Percentiles rank a stretch among this genome's conserved stretches.
These are phyloP conservation scores for Torrubiellomyces zombiae DNA, from an alignment of 2,329 filamentous ascomycete species.

Conservation along the genomic window DNA sequence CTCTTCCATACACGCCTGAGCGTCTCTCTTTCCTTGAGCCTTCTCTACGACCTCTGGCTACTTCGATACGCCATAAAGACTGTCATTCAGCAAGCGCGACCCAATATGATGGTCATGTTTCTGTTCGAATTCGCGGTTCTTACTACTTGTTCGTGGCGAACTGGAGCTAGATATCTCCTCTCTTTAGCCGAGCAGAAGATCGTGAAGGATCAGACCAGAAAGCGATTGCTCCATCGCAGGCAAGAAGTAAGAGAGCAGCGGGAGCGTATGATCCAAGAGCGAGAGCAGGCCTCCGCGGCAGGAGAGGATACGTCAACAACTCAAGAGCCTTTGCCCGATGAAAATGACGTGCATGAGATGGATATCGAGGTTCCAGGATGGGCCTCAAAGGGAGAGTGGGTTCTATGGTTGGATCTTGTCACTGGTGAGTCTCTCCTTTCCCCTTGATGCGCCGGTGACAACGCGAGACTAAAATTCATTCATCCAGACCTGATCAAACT, in stretches of 20 bases:
- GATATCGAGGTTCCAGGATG: constrained; percentile 91
- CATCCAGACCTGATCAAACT: constrained; percentile 72
- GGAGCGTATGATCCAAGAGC: constrained; percentile 31
- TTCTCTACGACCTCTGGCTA: constrained; percentile 65
- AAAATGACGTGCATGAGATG: constrained; percentile 75
- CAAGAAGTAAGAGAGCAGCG: constrained; percentile 47
- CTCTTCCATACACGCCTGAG: constrained; percentile 76
- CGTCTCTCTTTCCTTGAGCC: constrained; percentile 60
- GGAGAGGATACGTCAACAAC: constrained; percentile 39
- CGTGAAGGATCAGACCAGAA: constrained; percentile 54
- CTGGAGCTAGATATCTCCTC: constrained; percentile 60
- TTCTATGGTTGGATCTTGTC: constrained; percentile 72
- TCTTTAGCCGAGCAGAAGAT: constrained; percentile 65
- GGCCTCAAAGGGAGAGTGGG: constrained; percentile 88
- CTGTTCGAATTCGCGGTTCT: constrained; percentile 92
- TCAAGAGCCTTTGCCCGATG: constrained; percentile 37
- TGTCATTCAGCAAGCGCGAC: constrained; percentile 73
- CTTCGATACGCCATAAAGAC: constrained; percentile 67
- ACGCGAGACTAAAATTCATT: too few species aligned
- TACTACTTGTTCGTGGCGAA: constrained; percentile 64
- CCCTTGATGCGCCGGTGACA: constrained; percentile 6
- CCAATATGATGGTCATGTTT: constrained; percentile 99
- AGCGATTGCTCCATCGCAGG: constrained; percentile 50
- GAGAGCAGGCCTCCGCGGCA: constrained; percentile 30
- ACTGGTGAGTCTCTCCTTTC: constrained; percentile 39